Conservation (phyloP, 345 rosid genomes). For the Arabidopsis arenosa region DNA sequence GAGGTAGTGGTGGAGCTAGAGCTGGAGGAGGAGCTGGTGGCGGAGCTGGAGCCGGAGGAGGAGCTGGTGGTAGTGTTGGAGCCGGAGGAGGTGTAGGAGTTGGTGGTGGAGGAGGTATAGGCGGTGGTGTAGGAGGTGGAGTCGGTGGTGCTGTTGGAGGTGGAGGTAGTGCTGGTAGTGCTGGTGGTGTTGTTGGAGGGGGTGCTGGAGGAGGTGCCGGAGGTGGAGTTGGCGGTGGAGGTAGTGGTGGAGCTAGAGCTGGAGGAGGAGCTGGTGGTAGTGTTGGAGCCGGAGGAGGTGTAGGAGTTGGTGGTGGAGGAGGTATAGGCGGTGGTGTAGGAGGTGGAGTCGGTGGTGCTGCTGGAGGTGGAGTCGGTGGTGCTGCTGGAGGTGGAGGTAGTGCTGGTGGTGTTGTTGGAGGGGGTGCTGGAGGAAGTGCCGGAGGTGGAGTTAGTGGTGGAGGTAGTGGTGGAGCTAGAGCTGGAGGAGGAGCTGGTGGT, state of each 20-base stretch:
- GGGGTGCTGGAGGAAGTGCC: not conserved
- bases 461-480: not conserved
- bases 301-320: not conserved
- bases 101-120: too few species aligned
- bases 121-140: constrained; percentile 6
- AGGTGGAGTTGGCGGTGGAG: not conserved
- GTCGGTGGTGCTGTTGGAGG: constrained; percentile 25
- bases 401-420: not conserved
- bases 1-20: constrained; percentile 21
- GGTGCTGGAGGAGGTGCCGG: not conserved
- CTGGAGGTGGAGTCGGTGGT: not conserved
- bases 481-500: not conserved
- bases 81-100: too few species aligned
- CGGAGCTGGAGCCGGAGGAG: too few species aligned
- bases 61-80: too few species aligned
- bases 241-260: not conserved
- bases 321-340: not conserved
- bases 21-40: too few species aligned
- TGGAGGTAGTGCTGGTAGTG: not conserved
- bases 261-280: not conserved
- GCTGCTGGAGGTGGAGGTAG: not conserved
- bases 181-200: not conserved
- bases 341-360: not conserved
- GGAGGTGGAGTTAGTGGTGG: not conserved
- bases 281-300: not conserved